Evolutionary conservation across 106 monocot genomes (phyloP), one percentile per base, ranked within the genome.

Genomic region (Gastrodia elata): DNA sequence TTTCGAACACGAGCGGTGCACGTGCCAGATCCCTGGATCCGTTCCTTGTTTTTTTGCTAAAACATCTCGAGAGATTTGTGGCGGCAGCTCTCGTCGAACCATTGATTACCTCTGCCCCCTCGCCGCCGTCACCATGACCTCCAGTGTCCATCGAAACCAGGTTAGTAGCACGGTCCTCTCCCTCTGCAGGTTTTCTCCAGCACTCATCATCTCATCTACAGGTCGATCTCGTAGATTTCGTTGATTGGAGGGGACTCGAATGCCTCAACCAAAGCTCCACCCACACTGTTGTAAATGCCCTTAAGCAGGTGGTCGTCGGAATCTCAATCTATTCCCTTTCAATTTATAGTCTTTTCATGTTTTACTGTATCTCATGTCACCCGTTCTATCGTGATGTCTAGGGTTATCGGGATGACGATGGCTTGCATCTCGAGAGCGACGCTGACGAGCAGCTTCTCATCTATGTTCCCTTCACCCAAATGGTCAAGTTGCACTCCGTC

Each of bases 201-300:
- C 48, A 22, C 73, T 67, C 33, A 32, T 9, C 25, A 2, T 24
- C 59, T 20, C 6, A 40, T 27, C 4, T 20, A 11, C 34, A 98
- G 97, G 97, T 90, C 26, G 97, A 98, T 85, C 86, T 98, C 68
- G 82, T 93, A 52, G 97, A 98, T 74, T 88, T 86, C 83, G 75
- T 98, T 55, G 93, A 93, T 38, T 97, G 97, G 97, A 86, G 86
- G 28, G 80, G 90, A 30, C 81, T 98, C 24, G 97, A 98, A 57
- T 98, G 97, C 80, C 93, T 98, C 82, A 98, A 98, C 71, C 88
- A 93, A 74, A 85, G 72, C 65, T 38, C 77, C 34, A 39, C 37
- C 48, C 82, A 98, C 72, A 36, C 86, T 16, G 28, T 91, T 33
- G 93, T 65, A 72, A 98, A 93, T 73, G 88, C 88, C 39, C 59